Evolutionary conservation across 768 basidiomycete species (phyloP).

Genomic region (Coprinellus aureogranulatus): DNA sequence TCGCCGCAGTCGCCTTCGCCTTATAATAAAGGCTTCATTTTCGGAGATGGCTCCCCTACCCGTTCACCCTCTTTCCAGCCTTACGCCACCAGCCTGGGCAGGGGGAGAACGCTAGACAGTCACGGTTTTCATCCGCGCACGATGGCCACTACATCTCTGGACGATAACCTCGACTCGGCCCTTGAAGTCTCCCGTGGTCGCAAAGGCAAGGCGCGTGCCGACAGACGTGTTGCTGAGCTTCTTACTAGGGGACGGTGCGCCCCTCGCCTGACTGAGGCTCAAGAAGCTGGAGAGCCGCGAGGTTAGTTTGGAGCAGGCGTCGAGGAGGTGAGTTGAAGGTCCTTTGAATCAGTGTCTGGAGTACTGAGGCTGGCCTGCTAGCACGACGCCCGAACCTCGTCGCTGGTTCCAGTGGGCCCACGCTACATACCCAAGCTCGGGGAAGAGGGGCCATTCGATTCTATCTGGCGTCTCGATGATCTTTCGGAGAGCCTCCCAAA

Average conservation of each 20-base stretch:
- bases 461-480: neutral
- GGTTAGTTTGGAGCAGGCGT: neutral
- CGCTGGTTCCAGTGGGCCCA: neutral
- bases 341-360: neutral
- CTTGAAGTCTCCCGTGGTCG: constrained; percentile 17
- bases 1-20: too few relatives aligned
- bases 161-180: constrained; percentile 36
- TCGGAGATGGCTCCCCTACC: neutral
- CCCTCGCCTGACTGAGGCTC: constrained; percentile 9
- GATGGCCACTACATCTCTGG: neutral
- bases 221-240: constrained; percentile 4
- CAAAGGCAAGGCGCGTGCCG: constrained; percentile 38
- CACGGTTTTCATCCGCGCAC: neutral
- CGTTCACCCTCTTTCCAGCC: neutral
- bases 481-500: neutral
- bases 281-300: constrained; percentile 3
- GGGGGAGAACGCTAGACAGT: neutral
- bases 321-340: constrained; percentile 3
- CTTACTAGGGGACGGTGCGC: neutral
- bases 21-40: too few relatives aligned
- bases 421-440: neutral
- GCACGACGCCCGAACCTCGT: neutral
- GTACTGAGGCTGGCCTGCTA: neutral
- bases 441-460: neutral
- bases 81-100: neutral